phyloP scores from a whole-genome alignment of 2,329 filamentous ascomycete genomes.

The Atkinsonella hypoxylon region DNA sequence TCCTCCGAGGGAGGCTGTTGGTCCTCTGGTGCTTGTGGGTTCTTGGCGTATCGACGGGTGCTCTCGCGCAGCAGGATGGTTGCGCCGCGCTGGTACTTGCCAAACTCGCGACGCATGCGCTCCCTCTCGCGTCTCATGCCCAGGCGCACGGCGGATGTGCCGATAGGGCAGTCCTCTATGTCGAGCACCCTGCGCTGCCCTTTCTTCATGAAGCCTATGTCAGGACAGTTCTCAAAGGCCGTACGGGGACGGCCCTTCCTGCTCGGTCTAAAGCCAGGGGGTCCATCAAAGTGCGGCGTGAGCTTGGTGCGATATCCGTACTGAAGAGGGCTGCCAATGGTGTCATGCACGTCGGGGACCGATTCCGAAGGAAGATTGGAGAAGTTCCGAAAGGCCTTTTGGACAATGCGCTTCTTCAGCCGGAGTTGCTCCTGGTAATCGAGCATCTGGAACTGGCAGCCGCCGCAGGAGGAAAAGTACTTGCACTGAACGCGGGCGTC shows the following conservation, averaged over 20 bases:
- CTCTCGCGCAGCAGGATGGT: conserved; percentile 83
- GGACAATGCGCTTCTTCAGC: conserved; percentile 75
- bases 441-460: conserved; percentile 97
- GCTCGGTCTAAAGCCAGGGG: conserved; percentile 41
- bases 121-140: conserved; percentile 72
- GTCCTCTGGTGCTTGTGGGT: conserved; percentile 11
- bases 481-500: conserved; percentile 66
- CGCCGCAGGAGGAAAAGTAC: conserved; percentile 80
- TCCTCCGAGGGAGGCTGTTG: conserved; percentile 16
- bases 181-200: conserved; percentile 71
- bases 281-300: conserved; percentile 87
- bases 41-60: conserved; percentile 54
- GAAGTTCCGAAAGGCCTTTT: conserved; percentile 88
- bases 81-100: conserved; percentile 66
- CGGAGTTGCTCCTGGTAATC: conserved; percentile 74
- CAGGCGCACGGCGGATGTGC: conserved; percentile 69
- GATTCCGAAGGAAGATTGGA: conserved; percentile 66
- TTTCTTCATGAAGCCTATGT: conserved; percentile 85
- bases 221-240: conserved; percentile 52
- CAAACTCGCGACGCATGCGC: conserved; percentile 58
- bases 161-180: conserved; percentile 95
- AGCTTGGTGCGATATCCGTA: conserved; percentile 95
- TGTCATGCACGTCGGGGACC: conserved; percentile 67
- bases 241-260: conserved; percentile 32
- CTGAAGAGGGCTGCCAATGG: conserved; percentile 79